Conservation (phyloP, 75 land plant species). For the Chamaecyparis obtusa region DNA sequence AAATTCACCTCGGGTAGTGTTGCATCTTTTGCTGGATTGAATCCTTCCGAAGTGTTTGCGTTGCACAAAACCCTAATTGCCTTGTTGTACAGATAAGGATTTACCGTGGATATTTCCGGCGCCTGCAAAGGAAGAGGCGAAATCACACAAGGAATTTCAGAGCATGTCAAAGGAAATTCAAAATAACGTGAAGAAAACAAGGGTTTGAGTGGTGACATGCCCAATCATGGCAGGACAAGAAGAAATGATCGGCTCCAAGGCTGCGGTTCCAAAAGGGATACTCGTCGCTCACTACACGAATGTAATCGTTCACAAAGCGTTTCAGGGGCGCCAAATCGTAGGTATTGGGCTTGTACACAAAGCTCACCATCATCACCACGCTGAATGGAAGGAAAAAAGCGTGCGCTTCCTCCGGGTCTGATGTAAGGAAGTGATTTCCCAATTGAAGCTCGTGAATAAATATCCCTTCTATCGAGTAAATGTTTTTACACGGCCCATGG, state of each 20-base stretch:
- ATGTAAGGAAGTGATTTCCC: slow-evolving; percentile 46
- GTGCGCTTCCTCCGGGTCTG: slow-evolving; percentile 67
- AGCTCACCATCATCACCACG: slow-evolving; percentile 60
- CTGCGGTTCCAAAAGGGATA: slow-evolving; percentile 68
- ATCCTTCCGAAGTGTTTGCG: slow-evolving; percentile 75
- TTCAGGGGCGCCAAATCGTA: slow-evolving; percentile 27
- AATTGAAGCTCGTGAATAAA: slow-evolving; percentile 71
- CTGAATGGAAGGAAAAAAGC: slow-evolving; percentile 82
- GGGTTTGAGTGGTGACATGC: slow-evolving; percentile 18
- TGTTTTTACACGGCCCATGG: slow-evolving; percentile 76
- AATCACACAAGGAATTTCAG: background rate
- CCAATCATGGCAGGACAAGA: slow-evolving; percentile 85
- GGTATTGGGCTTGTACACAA: slow-evolving; percentile 33
- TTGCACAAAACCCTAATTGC: slow-evolving; percentile 65
- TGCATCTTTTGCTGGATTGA: slow-evolving; percentile 56
- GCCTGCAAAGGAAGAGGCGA: slow-evolving; percentile 27
- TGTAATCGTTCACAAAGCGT: slow-evolving; percentile 36
- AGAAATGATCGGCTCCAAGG: slow-evolving; percentile 68
- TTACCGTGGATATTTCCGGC: slow-evolving; percentile 28
- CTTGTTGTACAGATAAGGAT: slow-evolving; percentile 27
- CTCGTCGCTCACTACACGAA: slow-evolving; percentile 32
- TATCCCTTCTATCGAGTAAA: slow-evolving; percentile 78
- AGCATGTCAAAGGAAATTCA: background rate
- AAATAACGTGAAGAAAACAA: background rate
- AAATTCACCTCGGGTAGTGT: slow-evolving; percentile 62